Base-by-base conservation (phyloP, 2,329 filamentous ascomycete species). In the Pseudopithomyces chartarum region DNA sequence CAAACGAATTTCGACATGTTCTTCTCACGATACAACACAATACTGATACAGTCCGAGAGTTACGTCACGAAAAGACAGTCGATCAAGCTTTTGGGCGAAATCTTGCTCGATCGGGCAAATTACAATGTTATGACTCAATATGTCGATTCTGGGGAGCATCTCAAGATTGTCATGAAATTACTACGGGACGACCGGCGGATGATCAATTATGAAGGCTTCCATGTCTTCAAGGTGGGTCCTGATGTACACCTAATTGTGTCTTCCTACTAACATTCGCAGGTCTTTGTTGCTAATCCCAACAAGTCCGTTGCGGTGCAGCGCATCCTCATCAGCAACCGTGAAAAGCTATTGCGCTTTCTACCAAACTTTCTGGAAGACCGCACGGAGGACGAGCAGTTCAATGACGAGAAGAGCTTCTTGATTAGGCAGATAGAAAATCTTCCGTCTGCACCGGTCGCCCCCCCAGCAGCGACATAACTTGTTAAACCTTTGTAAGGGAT, bases 121-220 rank as follows among this genome's bases (percentile, higher is more conserved):
- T 99, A 99, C 81, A 92, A 88, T 72, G 92, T 98, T 72, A 99
- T 99, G 95, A 98, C 94, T 55, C 87, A 90, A 60, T 99, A 98
- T 73, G 95, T 99, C 56, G 93, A 97, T 75, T 89, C 90, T 47
- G 93, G 93, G 58, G 94, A 98, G 73, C 93, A 99, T 73, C 85
- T 99, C 66, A 99, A 99, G 80, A 90, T 98, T 62, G 95, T 93
- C 80, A 99, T 99, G 95, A 98, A 96, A 76, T 83, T 99, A 57
- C 81, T 99, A 59, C 89, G 92, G 65, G 95, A 98, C 75, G 94
- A 98, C 76, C 87, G 94, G 66, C 95, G 96, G 77, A 99, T 99
- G 93, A 95, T 99, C 60, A 95, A 98, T 78, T 99, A 99, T 75
- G 95, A 99, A 76, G 95, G 93, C 7, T 99, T 99, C 76, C 95